phyloP scores from a whole-genome alignment of 768 basidiomycete species.

The Trametes cubensis region DNA sequence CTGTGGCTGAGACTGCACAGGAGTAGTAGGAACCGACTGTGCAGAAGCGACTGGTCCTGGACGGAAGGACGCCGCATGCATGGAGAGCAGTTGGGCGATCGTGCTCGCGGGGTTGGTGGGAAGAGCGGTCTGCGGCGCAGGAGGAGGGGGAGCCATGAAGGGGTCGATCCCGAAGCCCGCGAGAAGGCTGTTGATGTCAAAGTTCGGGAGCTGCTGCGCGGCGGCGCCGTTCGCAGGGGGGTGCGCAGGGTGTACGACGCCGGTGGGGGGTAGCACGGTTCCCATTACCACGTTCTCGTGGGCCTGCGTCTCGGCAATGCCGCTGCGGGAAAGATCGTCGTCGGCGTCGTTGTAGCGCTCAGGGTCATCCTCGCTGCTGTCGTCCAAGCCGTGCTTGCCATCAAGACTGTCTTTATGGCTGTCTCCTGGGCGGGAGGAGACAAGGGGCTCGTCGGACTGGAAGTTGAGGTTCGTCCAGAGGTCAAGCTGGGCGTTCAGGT shows the following conservation, averaged over 20 bases:
- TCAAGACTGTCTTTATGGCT: conserved; percentile 36
- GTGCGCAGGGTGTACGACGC: conserved; percentile 19
- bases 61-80: conserved; percentile 47
- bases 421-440: conserved; percentile 31
- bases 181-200: conserved; percentile 46
- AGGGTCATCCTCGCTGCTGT: conserved; percentile 28
- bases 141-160: conserved; percentile 38
- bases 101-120: conserved; percentile 47
- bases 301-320: conserved; percentile 50
- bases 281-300: conserved; percentile 63
- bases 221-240: conserved; percentile 31
- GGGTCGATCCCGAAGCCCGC: conserved; percentile 48
- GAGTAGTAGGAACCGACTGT: conserved; percentile 10
- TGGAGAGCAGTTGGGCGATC: conserved; percentile 70
- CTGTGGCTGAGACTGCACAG: conserved; percentile 12
- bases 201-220: conserved; percentile 38
- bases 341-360: conserved; percentile 48
- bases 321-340: conserved; percentile 42
- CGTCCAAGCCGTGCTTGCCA: conserved; percentile 13
- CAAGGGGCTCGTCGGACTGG: conserved; percentile 70
- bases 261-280: conserved; percentile 41
- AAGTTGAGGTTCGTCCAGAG: conserved; percentile 85
- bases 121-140: conserved; percentile 35
- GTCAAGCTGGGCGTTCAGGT: conserved; percentile 76
- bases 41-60: conserved; percentile 4